Conservation (phyloP, 495 filamentous ascomycete species). For the Penicillium robsamsonii region DNA sequence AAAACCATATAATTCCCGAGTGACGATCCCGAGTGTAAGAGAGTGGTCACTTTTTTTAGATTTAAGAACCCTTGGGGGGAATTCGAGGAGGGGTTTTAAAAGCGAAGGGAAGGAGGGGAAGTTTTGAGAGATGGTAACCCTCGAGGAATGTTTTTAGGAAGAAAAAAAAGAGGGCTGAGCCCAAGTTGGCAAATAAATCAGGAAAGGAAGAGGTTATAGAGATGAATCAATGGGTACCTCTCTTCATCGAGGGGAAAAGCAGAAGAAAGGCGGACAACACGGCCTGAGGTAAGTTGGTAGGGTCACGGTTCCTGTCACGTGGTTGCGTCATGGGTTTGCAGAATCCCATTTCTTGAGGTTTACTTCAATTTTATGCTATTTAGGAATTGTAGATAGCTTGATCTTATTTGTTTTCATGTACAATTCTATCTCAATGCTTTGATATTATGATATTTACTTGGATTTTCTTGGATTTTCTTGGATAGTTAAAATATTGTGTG, state of each 20-base stretch:
- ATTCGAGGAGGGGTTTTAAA: constrained; percentile 29
- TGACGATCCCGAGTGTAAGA: constrained; percentile 29
- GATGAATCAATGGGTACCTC: constrained; percentile 26
- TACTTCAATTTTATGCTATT: not conserved
- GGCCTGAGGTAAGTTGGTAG: constrained; percentile 10
- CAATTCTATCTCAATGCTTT: not conserved
- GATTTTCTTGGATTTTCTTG: not conserved
- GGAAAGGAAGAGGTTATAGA: constrained; percentile 12
- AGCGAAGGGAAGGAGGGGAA: constrained; percentile 31
- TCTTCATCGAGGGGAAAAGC: constrained; percentile 29
- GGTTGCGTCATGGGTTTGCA: constrained; percentile 43
- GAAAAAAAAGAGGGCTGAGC: constrained; percentile 7
- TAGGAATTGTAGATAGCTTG: not conserved
- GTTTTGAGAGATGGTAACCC: constrained; percentile 29
- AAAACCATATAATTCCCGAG: constrained; percentile 18
- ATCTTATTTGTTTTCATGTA: not conserved
- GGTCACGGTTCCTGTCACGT: constrained; percentile 41
- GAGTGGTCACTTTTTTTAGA: constrained; percentile 25
- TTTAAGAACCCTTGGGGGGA: constrained; percentile 21
- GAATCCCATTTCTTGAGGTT: constrained; percentile 10
- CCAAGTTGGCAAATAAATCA: constrained; percentile 9
- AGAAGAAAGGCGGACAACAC: constrained; percentile 25
- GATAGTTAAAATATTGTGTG: not conserved
- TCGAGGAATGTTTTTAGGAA: constrained; percentile 12
- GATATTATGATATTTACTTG: no score